A percentile compares a stretch with the other conserved stretches of the same genome.
phyloP scores from a whole-genome alignment of 805 yeast genomes.

The Ogataea methanolica region DNA sequence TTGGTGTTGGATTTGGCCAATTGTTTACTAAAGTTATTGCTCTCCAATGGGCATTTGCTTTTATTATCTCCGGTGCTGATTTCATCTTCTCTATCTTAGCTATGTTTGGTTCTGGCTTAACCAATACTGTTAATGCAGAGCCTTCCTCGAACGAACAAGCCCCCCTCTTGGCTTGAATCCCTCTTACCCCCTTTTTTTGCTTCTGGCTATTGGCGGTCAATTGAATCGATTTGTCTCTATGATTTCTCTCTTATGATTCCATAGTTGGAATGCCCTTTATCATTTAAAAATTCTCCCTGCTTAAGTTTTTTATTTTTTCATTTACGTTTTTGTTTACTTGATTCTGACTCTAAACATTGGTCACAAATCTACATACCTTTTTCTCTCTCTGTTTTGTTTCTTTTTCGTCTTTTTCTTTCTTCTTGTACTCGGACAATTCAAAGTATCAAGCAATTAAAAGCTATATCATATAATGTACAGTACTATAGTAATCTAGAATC shows the following conservation, averaged over 20 bases:
- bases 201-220: no score
- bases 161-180: slow-evolving; percentile 25
- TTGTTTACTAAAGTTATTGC: slow-evolving; percentile 65
- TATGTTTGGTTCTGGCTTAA: slow-evolving; percentile 33
- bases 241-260: no score
- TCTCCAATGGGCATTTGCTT: slow-evolving; percentile 83
- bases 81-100: slow-evolving; percentile 46
- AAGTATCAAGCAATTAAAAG: not conserved
- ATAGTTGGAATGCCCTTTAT: no score
- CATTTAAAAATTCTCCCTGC: no score
- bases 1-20: slow-evolving; percentile 71
- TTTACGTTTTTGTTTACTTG: no score
- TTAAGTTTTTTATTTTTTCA: no score
- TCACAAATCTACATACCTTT: not conserved
- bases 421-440: not conserved
- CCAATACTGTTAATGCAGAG: slow-evolving; percentile 6
- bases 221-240: no score
- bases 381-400: not conserved
- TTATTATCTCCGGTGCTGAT: slow-evolving; percentile 55
- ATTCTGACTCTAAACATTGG: no score
- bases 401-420: not conserved
- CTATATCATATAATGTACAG: not conserved
- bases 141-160: slow-evolving; percentile 26
- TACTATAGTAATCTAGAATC: not conserved
- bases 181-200: no score